These are phyloP conservation scores for Thoreauomyces humboldtii DNA, from an alignment of 192 early-diverging fungal genomes.

Conservation along the genomic window DNA sequence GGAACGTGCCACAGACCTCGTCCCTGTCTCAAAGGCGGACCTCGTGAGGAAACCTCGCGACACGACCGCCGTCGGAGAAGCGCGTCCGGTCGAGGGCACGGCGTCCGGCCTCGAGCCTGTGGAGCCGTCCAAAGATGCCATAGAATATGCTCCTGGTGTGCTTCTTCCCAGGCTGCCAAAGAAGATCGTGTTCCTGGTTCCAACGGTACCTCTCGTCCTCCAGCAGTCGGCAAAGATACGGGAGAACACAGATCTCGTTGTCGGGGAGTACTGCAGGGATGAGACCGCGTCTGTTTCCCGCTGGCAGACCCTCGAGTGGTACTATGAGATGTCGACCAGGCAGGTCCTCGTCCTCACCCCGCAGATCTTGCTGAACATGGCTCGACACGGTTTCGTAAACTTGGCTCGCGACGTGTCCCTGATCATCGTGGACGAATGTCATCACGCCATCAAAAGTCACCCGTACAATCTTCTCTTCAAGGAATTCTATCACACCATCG, in stretches of 20 bases:
- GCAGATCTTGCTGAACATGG: constrained; percentile 78
- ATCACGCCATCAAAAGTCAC: constrained; percentile 79
- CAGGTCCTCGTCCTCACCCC: constrained; percentile 90
- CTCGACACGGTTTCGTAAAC: constrained; percentile 64
- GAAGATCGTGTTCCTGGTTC: constrained; percentile 70
- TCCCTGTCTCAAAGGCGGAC: not conserved
- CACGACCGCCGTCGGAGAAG: too few relatives aligned
- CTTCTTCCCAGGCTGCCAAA: constrained; percentile 28
- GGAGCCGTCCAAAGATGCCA: not conserved
- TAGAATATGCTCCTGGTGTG: constrained; percentile 2
- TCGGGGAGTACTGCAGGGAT: constrained; percentile 61
- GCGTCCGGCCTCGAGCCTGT: not conserved
- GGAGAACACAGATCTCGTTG: constrained; percentile 61
- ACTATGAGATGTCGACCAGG: constrained; percentile 44
- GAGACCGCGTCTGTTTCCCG: constrained; percentile 25
- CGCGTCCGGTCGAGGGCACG: too few relatives aligned
- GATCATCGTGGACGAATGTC: constrained; percentile 89
- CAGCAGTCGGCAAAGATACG: constrained; percentile 81
- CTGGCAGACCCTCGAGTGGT: constrained; percentile 63
- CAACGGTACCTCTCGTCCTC: constrained; percentile 79
- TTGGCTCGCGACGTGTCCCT: constrained; percentile 58
- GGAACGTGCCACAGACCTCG: constrained; percentile 65
- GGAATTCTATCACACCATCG: constrained; percentile 70
- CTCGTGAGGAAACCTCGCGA: not conserved
- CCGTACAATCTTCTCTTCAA: constrained; percentile 80